Percentiles rank a stretch among this genome's conserved stretches.
These are phyloP conservation scores for Microsporum audouinii DNA, from an alignment of 2,329 filamentous ascomycete species.

Conservation along the genomic window DNA sequence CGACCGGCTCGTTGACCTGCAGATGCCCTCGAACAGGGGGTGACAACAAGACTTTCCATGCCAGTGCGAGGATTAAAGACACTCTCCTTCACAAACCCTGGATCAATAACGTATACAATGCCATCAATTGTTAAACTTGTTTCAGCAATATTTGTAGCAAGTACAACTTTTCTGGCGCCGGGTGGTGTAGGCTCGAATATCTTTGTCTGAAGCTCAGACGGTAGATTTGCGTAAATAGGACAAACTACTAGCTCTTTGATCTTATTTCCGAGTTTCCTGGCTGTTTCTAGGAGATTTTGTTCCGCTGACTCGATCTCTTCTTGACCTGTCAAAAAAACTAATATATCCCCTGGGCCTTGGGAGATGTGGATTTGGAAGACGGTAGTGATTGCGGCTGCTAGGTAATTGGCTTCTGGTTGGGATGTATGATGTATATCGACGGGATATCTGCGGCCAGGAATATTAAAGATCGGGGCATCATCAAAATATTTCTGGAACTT, in stretches of 20 bases:
- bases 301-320: constrained; percentile 91
- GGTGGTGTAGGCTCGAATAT: constrained; percentile 91
- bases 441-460: constrained; percentile 77
- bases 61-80: constrained; percentile 82
- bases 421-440: constrained; percentile 87
- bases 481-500: constrained; percentile 91
- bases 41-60: constrained; percentile 84
- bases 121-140: constrained; percentile 92
- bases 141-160: constrained; percentile 95
- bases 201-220: constrained; percentile 78
- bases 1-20: constrained; percentile 88
- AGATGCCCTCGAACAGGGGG: constrained; percentile 80
- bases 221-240: constrained; percentile 89
- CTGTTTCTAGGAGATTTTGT: constrained; percentile 71
- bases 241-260: constrained; percentile 80
- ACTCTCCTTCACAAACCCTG: constrained; percentile 91
- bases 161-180: constrained; percentile 74
- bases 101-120: constrained; percentile 91
- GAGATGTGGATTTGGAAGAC: constrained; percentile 91
- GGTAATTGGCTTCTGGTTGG: constrained; percentile 85
- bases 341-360: constrained; percentile 73
- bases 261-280: constrained; percentile 71
- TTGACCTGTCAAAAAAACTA: constrained; percentile 90
- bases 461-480: constrained; percentile 85
- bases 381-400: constrained; percentile 81